Conservation (phyloP, 2,329 filamentous ascomycete species). For the Claviceps sp. region DNA sequence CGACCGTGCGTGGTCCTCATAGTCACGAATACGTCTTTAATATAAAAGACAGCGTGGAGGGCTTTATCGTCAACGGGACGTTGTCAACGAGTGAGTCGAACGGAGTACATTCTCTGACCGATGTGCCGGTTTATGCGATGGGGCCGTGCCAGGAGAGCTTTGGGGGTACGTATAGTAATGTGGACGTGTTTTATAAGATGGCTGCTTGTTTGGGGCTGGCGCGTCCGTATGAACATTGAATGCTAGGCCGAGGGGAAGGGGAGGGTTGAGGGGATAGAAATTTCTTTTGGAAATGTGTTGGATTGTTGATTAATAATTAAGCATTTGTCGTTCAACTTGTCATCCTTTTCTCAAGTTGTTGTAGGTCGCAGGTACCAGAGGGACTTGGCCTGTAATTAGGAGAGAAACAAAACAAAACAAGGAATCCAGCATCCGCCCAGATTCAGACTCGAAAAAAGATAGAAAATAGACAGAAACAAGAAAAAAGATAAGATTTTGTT, state of each 20-base stretch:
- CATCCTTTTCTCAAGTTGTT: too few relatives aligned
- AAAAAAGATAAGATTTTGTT: too few relatives aligned
- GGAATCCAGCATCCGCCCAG: too few relatives aligned
- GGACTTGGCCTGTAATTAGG: too few relatives aligned
- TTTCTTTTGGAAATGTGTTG: not conserved
- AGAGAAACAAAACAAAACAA: too few relatives aligned
- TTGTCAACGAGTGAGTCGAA: constrained; percentile 47
- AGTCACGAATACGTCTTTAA: constrained; percentile 54
- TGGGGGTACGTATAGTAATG: constrained; percentile 55
- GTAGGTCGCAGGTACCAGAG: too few relatives aligned
- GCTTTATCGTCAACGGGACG: constrained; percentile 66
- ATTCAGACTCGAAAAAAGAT: too few relatives aligned
- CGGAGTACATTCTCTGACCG: constrained; percentile 68
- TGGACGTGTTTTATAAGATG: constrained; percentile 66
- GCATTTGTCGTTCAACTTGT: too few relatives aligned
- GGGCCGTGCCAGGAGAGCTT: constrained; percentile 71
- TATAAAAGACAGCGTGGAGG: constrained; percentile 49
- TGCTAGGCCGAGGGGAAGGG: not conserved
- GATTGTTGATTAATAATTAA: too few relatives aligned
- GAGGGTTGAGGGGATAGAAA: constrained; percentile 4
- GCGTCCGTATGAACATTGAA: constrained; percentile 10
- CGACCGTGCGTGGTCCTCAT: constrained; percentile 39
- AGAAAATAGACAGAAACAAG: too few relatives aligned
- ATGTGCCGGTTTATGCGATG: constrained; percentile 65
- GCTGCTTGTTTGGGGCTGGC: constrained; percentile 51